Evolutionary conservation across 202 grass and related monocot genomes (phyloP).

Genomic region (Digitaria exilis): DNA sequence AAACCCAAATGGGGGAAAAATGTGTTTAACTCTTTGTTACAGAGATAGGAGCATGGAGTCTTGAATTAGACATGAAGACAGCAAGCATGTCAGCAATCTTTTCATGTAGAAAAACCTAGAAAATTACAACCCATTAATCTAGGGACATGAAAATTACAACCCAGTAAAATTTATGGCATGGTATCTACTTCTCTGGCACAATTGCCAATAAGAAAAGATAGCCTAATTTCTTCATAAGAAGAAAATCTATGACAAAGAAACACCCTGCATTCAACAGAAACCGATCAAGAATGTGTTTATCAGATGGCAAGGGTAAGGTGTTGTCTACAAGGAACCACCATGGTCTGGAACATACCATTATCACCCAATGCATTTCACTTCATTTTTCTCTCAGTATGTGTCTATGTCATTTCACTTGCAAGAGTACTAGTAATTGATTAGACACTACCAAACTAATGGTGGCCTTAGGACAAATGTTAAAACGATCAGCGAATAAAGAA

Average conservation of each 20-base stretch:
- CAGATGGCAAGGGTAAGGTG: neutral
- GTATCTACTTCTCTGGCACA: neutral
- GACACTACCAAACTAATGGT: neutral
- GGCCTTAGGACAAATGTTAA: neutral
- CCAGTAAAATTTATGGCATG: neutral
- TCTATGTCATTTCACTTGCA: neutral
- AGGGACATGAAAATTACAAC: neutral
- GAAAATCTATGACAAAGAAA: no score
- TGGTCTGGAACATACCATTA: neutral
- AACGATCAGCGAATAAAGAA: neutral
- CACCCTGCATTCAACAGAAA: no score
- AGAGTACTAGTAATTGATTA: neutral
- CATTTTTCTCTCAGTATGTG: neutral
- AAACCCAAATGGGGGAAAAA: neutral
- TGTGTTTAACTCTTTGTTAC: neutral
- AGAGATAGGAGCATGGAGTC: neutral
- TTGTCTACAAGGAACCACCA: neutral
- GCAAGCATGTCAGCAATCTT: neutral
- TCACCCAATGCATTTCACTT: neutral
- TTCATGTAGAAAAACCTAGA: neutral
- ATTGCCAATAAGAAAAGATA: neutral
- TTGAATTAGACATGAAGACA: constrained; percentile 24
- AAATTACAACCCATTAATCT: no score
- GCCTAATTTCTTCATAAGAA: neutral
- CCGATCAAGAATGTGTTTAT: neutral